Base-by-base conservation (phyloP, 129 eudicot genomes). In the Lactuca saligna region DNA sequence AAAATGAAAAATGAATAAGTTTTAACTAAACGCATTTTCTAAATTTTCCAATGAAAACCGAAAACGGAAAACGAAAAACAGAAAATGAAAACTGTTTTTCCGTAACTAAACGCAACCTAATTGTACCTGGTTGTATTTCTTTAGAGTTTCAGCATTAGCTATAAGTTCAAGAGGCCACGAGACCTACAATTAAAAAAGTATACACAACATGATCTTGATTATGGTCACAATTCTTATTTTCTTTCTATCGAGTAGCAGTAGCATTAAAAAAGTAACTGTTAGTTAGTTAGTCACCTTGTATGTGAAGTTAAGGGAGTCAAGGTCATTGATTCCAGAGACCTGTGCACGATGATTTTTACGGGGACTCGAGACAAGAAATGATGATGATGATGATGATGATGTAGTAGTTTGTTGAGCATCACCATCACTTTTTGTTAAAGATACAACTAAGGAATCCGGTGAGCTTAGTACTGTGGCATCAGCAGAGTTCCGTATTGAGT, bases 91-190 rank as follows among this genome's bases (percentile, higher is more conserved):
- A n/a, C n/a, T n/a, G n/a, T n/a, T n/a, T n/a, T n/a, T n/a, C n/a
- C n/a, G n/a, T n/a, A n/a, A n/a, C n/a, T n/a, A n/a, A n/a, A n/a
- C n/a, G n/a, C n/a, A n/a, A n/a, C n/a, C n/a, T n/a, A n/a, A n/a
- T n/a, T n/a, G n/a, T 70, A 89, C 98, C 99, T 89, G 97, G 75
- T 94, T 94, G 78, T 94, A 94, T 82, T 94, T 89, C 83, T 83
- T 87, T 56, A 94, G 66, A 59, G 97, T 90, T 73, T 94, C 97
- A 31, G 72, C 66, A 77, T 94, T 94, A 63, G 96, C 97, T 70
- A 94, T 87, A 62, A 94, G 91, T 74, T 94, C 97, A 68, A 94
- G 97, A 9, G 99, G 99, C 99, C 97, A 94, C 32, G 97, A 68
- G 31, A 94, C 93, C 98, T 92, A 56, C 11, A 58, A 65, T n/a